Percentiles rank a stretch among this genome's conserved stretches.
These are phyloP conservation scores for Aspergillus pseudoglaucus DNA, from an alignment of 2,329 filamentous ascomycete species.

Conservation along the genomic window DNA sequence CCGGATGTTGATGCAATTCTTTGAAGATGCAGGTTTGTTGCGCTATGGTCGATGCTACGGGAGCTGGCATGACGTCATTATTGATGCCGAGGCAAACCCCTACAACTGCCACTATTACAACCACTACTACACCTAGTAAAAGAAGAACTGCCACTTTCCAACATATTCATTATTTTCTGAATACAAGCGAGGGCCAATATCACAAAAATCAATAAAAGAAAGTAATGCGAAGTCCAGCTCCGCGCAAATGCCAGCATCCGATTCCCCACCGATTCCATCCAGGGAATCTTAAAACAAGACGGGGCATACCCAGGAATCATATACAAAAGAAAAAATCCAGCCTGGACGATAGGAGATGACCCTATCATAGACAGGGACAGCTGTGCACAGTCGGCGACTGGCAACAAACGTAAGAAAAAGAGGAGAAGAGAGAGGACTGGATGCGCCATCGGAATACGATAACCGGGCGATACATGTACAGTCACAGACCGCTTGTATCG, in stretches of 20 bases:
- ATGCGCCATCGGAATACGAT: constrained; percentile 2
- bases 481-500: constrained; percentile 27
- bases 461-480: constrained; percentile 7
- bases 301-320: constrained; percentile 28
- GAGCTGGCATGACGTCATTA: background rate
- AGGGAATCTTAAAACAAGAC: constrained; percentile 9
- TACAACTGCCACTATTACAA: too few species aligned
- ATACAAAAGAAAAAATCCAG: constrained; percentile 27
- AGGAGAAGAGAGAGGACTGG: background rate
- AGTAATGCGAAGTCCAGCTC: constrained; percentile 1
- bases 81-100: too few species aligned
- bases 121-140: too few species aligned
- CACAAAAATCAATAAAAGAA: constrained; percentile 16
- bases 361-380: constrained; percentile 32
- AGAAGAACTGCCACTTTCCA: too few species aligned
- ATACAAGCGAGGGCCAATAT: constrained; percentile 5
- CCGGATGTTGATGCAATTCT: background rate
- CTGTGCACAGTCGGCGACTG: background rate
- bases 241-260: constrained; percentile 41
- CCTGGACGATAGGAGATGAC: constrained; percentile 51
- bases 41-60: background rate
- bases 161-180: too few species aligned
- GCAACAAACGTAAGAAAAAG: background rate
- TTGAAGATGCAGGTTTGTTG: background rate
- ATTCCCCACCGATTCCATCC: constrained; percentile 34